phyloP scores from a whole-genome alignment of 2,329 filamentous ascomycete genomes.

The Fusarium solani-melongenae region DNA sequence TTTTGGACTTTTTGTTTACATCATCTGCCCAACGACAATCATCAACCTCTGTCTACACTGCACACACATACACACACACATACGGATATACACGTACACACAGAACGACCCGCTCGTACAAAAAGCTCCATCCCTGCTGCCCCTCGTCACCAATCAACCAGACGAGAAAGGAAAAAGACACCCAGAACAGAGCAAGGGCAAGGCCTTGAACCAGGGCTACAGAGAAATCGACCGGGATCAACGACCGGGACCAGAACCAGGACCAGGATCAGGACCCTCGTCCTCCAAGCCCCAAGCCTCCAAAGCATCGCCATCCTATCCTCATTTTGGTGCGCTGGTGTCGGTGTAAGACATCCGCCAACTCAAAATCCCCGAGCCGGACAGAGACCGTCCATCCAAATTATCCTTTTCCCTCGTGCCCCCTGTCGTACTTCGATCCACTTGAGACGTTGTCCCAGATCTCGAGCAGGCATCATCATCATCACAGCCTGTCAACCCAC shows the following conservation, averaged over 20 bases:
- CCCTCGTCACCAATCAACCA: slow-evolving; percentile 30
- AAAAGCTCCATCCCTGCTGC: slow-evolving; percentile 25
- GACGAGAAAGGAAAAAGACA: slow-evolving; percentile 31
- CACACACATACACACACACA: slow-evolving; percentile 9
- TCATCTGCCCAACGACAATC: slow-evolving; percentile 20
- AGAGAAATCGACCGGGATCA: slow-evolving; percentile 17
- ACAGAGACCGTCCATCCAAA: slow-evolving; percentile 18
- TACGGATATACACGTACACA: not conserved
- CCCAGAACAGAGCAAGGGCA: slow-evolving; percentile 31
- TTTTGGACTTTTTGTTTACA: slow-evolving; percentile 10
- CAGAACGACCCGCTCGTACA: not conserved
- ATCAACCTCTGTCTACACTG: not conserved
- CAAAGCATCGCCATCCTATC: slow-evolving; percentile 12
- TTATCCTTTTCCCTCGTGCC: slow-evolving; percentile 11
- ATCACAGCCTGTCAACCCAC: slow-evolving; percentile 32
- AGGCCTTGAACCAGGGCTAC: slow-evolving; percentile 8
- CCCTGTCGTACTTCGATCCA: slow-evolving; percentile 38
- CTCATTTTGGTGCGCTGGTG: slow-evolving; percentile 1
- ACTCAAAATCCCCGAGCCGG: slow-evolving; percentile 41
- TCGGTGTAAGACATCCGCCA: slow-evolving; percentile 41
- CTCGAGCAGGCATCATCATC: slow-evolving; percentile 39
- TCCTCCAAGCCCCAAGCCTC: slow-evolving; percentile 19
- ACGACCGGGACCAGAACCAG: slow-evolving; percentile 8
- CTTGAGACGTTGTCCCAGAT: slow-evolving; percentile 42
- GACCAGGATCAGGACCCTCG: slow-evolving; percentile 18